Conservation (phyloP, 805 yeast genomes). For the Spathaspora arborariae region DNA sequence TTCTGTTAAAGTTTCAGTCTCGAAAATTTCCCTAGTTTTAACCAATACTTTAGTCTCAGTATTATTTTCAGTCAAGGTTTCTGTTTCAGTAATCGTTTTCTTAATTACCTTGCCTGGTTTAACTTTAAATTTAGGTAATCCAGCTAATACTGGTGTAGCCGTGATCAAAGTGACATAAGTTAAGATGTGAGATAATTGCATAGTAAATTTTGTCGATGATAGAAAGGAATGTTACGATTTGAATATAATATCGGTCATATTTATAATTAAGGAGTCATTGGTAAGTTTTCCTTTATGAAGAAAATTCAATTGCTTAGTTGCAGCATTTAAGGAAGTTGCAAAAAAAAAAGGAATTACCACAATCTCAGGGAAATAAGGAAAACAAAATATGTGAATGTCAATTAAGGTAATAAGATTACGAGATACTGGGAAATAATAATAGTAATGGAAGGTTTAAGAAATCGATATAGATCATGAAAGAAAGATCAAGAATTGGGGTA, state of each 20-base stretch:
- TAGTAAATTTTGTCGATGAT: background rate
- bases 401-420: background rate
- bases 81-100: background rate
- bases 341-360: background rate
- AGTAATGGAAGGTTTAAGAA: background rate
- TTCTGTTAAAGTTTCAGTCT: no score
- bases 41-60: no score
- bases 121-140: background rate
- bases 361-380: background rate
- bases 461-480: background rate
- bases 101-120: background rate
- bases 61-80: no score
- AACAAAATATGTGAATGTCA: background rate
- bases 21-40: no score
- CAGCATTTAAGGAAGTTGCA: constrained; percentile 1
- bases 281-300: background rate
- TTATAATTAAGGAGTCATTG: background rate
- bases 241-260: background rate
- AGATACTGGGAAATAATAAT: background rate
- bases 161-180: background rate
- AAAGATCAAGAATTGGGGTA: background rate
- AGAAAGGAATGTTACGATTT: background rate
- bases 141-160: background rate
- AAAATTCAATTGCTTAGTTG: background rate
- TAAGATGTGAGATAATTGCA: background rate